These are phyloP conservation scores for Trichosporon sp. DNA, from an alignment of 1,284 basidiomycete species.

Conservation along the genomic window DNA sequence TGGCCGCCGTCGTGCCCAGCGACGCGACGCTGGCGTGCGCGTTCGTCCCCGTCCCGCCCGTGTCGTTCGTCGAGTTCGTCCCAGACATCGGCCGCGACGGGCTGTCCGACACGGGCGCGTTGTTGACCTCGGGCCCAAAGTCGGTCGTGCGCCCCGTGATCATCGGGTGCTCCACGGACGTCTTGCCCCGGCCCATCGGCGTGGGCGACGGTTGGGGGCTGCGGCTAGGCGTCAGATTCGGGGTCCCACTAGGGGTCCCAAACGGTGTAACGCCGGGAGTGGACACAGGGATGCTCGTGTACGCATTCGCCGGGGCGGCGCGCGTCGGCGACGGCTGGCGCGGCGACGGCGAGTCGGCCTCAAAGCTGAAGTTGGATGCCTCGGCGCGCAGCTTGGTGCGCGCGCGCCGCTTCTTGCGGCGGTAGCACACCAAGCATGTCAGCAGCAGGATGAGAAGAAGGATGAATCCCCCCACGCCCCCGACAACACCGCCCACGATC, in stretches of 20 bases:
- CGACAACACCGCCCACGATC: constrained; percentile 3
- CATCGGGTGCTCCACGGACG: background rate
- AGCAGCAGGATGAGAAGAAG: background rate
- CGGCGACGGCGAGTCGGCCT: background rate
- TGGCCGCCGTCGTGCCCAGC: background rate
- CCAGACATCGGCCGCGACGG: background rate
- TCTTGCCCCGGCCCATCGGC: background rate
- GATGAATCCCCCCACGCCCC: background rate
- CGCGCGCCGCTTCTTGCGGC: background rate
- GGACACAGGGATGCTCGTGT: background rate
- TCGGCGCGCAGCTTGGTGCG: background rate
- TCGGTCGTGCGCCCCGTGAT: background rate
- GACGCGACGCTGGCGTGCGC: background rate
- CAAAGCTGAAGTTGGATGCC: background rate
- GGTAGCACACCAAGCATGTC: background rate
- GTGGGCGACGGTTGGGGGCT: background rate
- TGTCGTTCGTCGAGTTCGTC: background rate
- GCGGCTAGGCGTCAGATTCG: background rate
- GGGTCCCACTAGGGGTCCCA: background rate
- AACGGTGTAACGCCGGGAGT: background rate
- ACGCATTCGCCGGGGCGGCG: background rate
- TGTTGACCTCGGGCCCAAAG: background rate
- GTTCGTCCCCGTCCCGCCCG: background rate
- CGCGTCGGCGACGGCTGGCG: background rate
- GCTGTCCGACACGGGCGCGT: background rate